Conservation (phyloP, 1,284 basidiomycete genomes). For the Tilletia walkeri region DNA sequence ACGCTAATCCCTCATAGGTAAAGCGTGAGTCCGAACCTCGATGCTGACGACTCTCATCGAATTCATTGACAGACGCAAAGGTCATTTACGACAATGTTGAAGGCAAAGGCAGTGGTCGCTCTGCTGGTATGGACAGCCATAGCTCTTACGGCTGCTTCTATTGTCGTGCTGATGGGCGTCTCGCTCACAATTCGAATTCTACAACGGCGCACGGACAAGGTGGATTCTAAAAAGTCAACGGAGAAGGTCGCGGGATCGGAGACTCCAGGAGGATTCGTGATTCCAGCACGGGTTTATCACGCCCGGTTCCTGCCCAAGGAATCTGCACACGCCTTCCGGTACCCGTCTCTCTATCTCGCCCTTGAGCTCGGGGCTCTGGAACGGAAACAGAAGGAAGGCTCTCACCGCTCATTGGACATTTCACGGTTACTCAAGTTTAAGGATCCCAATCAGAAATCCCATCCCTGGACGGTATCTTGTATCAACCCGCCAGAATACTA, state of each 20-base stretch:
- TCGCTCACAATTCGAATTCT: constrained; percentile 5
- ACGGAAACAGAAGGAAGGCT: constrained; percentile 58
- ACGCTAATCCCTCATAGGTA: no score
- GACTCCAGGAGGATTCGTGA: constrained; percentile 22
- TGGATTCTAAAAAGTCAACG: not conserved
- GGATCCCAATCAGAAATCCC: constrained; percentile 20
- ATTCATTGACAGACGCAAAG: no score
- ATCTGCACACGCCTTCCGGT: constrained; percentile 65
- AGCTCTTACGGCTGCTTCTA: not conserved
- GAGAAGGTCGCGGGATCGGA: not conserved
- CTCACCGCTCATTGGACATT: constrained; percentile 54
- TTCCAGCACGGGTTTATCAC: constrained; percentile 58
- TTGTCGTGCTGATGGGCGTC: not conserved
- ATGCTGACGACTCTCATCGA: no score
- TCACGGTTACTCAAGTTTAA: constrained; percentile 12
- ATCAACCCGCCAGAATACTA: constrained; percentile 28
- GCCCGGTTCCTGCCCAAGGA: constrained; percentile 63
- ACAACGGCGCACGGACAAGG: not conserved
- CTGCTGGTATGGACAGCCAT: not conserved
- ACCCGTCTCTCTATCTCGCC: constrained; percentile 67
- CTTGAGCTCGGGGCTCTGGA: constrained; percentile 67
- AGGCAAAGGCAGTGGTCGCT: no score
- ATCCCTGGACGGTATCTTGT: constrained; percentile 22
- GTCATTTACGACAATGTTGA: no score
- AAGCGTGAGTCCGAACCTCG: no score